Evolutionary conservation across 164 flowering plant genomes (phyloP), one percentile per base, ranked within the genome.

Genomic region (Kalanchoe fedtschenkoi): DNA sequence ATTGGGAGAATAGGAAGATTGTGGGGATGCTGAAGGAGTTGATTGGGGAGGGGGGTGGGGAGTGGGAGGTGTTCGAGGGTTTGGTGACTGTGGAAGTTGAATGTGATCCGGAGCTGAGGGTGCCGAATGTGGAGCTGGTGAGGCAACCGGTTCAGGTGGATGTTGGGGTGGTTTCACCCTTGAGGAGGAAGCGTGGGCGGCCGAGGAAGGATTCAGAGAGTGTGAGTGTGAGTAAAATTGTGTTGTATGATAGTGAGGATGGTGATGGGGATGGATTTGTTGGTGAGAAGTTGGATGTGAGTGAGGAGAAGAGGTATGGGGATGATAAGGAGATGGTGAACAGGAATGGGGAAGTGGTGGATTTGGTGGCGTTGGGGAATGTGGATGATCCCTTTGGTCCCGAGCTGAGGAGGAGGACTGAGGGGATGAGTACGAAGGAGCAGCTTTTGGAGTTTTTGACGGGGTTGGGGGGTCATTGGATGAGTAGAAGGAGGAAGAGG

Each of bases 401-500:
- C 51, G 93, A 83, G 61, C 65, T 92, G 75, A 72, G 63, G 73
- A 75, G 75, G 80, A 73, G 74, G 61, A 84, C 93, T 1, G 69
- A 37, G 35, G 95, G 87, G 13, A 59, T 83, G 79, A 60, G 41
- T 59, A 81, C 69, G 2, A 78, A 78, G 44, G 84, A 62, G 30
- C 80, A 78, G 62, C 69, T 87, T 62, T 66, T 87, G 41, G 87
- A 64, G 60, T 88, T 79, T 66, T 21, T 91, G 74, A 67, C 28
- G 16, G 75, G 76, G 17, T 71, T 88, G 73, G 66, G 65, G 7
- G 97, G 96, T 34, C 65, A 69, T 34, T 88, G 95, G 97, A 85
- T 74, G 41, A 84, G 84, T 68, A 66, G 74, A 66, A 80, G 90
- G 74, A 78, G 70, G 83, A 91, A 83, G 81, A 87, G 78, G 80